Evolutionary conservation across 2,329 filamentous ascomycete genomes (phyloP).

Genomic region (Rhytidhysteron rufulum): DNA sequence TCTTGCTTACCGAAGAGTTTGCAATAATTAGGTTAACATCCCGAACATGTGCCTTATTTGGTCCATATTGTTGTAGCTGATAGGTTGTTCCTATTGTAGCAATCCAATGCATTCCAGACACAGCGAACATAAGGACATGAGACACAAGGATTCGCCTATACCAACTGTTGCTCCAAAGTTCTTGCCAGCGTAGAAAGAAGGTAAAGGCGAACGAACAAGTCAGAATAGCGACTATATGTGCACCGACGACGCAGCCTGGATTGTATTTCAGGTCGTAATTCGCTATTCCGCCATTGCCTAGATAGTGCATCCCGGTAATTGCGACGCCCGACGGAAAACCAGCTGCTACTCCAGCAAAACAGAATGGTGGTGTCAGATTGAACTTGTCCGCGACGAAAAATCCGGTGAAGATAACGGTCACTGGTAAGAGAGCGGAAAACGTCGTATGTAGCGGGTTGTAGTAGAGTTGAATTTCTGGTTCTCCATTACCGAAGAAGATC

Average conservation of each 20-base stretch:
- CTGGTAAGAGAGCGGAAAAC: conserved; percentile 75
- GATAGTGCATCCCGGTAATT: conserved; percentile 82
- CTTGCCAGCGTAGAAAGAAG: conserved; percentile 73
- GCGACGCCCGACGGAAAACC: conserved; percentile 69
- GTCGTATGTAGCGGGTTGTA: conserved; percentile 71
- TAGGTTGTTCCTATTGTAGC: conserved; percentile 70
- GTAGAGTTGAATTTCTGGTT: conserved; percentile 60
- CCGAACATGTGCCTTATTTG: conserved; percentile 39
- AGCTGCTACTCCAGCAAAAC: conserved; percentile 46
- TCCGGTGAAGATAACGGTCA: conserved; percentile 68
- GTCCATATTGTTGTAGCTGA: conserved; percentile 49
- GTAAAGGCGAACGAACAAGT: conserved; percentile 68
- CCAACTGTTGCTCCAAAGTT: conserved; percentile 73
- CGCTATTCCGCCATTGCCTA: conserved; percentile 76
- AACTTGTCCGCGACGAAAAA: conserved; percentile 62
- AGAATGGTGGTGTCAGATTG: conserved; percentile 22
- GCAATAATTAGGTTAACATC: conserved; percentile 71
- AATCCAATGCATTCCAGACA: conserved; percentile 87
- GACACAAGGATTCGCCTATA: conserved; percentile 70
- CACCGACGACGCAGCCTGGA: conserved; percentile 59
- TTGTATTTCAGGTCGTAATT: conserved; percentile 69
- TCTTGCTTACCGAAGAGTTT: conserved; percentile 58
- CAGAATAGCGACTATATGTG: conserved; percentile 67
- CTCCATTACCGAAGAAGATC: conserved; percentile 64
- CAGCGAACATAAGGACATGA: conserved; percentile 65